Conservation (phyloP, 192 early-diverging fungal genomes). For the Podila minutissima region DNA sequence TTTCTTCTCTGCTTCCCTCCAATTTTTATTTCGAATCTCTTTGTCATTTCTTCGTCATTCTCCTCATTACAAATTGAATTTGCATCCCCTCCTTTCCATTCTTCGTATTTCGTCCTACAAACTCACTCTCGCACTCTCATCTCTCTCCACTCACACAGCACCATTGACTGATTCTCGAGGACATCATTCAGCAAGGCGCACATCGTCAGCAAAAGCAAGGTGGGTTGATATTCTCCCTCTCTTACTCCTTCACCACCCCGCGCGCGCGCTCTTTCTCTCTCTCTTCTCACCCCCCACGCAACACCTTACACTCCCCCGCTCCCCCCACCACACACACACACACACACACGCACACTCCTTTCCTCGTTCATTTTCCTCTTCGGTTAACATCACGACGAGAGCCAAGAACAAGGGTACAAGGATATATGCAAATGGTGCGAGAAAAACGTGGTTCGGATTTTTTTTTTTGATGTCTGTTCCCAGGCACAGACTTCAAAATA, state of each 20-base stretch:
- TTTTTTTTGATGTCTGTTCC: not conserved
- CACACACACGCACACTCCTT: too few species aligned
- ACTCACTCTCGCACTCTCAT: not conserved
- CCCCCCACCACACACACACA: too few species aligned
- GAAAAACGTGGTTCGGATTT: not conserved
- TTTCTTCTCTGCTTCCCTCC: not conserved
- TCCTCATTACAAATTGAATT: too few species aligned
- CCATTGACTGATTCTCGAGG: not conserved
- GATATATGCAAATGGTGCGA: too few species aligned
- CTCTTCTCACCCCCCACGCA: not conserved
- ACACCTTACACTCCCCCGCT: not conserved
- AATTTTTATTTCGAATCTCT: not conserved
- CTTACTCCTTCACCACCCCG: not conserved
- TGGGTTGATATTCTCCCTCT: conserved; percentile 2
- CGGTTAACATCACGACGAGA: too few species aligned
- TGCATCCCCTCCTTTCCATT: not conserved
- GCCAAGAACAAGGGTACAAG: too few species aligned
- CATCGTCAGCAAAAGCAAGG: not conserved
- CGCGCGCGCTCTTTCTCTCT: not conserved
- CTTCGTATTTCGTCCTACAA: not conserved
- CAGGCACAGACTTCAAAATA: too few species aligned
- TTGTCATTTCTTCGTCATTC: not conserved
- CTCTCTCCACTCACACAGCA: not conserved
- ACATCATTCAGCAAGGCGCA: not conserved
- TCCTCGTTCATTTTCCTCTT: too few species aligned